Percentiles rank a stretch among this genome's conserved stretches.
Conservation (phyloP, 176 grass and related monocot species). For the Zea luxurians region DNA sequence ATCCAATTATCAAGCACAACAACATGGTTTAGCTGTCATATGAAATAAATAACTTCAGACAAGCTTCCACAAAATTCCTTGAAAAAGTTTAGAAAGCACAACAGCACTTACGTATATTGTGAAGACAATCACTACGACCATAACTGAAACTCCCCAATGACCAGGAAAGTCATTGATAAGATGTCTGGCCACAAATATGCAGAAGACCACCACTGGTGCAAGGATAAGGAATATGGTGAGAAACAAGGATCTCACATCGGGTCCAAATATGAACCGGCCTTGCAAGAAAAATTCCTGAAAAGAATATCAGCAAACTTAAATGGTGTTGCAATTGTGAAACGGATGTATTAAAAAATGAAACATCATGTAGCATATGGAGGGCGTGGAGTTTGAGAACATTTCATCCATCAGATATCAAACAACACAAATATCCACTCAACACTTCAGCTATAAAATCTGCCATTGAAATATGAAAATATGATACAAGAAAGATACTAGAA, state of each 20-base stretch:
- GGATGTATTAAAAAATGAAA: background rate
- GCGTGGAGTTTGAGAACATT: background rate
- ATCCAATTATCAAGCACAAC: background rate
- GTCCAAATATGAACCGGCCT: constrained; percentile 98
- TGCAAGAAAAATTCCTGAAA: constrained; percentile 88
- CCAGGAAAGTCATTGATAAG: constrained; percentile 86
- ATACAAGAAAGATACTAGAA: background rate
- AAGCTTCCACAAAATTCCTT: constrained; percentile 4
- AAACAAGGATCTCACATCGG: constrained; percentile 93
- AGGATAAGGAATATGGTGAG: constrained; percentile 91
- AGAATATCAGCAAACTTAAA: constrained; percentile 24
- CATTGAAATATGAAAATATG: background rate
- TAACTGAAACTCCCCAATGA: constrained; percentile 75
- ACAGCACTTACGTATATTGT: constrained; percentile 77
- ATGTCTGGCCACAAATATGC: constrained; percentile 90
- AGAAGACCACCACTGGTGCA: constrained; percentile 79
- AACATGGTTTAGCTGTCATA: background rate
- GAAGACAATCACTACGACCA: constrained; percentile 83
- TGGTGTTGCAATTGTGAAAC: background rate
- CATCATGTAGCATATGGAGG: background rate
- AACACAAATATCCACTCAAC: constrained; percentile 13
- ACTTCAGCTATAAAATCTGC: background rate
- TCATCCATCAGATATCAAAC: background rate
- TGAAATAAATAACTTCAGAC: constrained; percentile 4
- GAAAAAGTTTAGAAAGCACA: background rate